phyloP scores from a whole-genome alignment of 495 filamentous ascomycete genomes.

The Sporormia fimetaria region DNA sequence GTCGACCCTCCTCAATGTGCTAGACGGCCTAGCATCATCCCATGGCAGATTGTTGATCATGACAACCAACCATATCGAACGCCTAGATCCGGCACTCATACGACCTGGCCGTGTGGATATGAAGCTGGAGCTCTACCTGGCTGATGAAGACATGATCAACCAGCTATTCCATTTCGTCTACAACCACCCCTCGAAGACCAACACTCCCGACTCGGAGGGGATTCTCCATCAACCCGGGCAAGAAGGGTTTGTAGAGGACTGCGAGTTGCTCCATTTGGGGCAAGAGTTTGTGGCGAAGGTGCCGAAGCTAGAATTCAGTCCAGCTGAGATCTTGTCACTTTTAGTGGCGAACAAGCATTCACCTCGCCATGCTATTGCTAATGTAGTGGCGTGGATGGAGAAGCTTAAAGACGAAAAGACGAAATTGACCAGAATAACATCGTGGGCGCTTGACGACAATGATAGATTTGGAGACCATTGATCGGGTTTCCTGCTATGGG shows the following conservation, averaged over 20 bases:
- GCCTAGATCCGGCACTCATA: slow-evolving; percentile 22
- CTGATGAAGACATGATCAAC: slow-evolving; percentile 12
- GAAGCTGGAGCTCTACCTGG: slow-evolving; percentile 15
- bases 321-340: slow-evolving; percentile 9
- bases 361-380: slow-evolving; percentile 11
- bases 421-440: slow-evolving; percentile 10
- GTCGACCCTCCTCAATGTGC: slow-evolving; percentile 23
- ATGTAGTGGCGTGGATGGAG: slow-evolving; percentile 8
- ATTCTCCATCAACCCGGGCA: slow-evolving; percentile 3
- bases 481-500: slow-evolving; percentile 3
- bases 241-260: slow-evolving; percentile 7
- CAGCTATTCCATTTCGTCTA: slow-evolving; percentile 14
- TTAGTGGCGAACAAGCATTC: slow-evolving; percentile 10
- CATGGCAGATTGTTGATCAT: slow-evolving; percentile 24
- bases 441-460: slow-evolving; percentile 8
- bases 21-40: slow-evolving; percentile 19
- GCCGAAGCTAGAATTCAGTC: slow-evolving; percentile 10
- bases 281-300: slow-evolving; percentile 11
- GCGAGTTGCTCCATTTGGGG: slow-evolving; percentile 8
- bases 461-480: slow-evolving; percentile 2
- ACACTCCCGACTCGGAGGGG: slow-evolving; percentile 2
- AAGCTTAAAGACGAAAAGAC: slow-evolving; percentile 10
- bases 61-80: slow-evolving; percentile 23
- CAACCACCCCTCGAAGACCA: slow-evolving; percentile 5
- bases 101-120: slow-evolving; percentile 25